phyloP scores from a whole-genome alignment of 192 early-diverging fungal species.

The Pecoramyces ruminantium region DNA sequence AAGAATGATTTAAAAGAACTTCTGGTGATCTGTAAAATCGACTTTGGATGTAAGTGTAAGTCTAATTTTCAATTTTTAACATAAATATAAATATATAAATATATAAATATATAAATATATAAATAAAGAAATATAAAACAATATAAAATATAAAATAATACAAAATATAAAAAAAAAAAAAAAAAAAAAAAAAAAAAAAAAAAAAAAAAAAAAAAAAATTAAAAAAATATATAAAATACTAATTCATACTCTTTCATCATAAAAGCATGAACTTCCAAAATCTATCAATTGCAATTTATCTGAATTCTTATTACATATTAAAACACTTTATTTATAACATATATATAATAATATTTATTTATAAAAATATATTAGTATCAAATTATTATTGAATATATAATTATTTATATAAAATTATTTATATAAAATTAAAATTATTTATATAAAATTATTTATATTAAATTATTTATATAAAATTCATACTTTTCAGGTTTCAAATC shows the following conservation, averaged over 20 bases:
- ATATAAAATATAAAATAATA: too few species aligned
- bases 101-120: too few species aligned
- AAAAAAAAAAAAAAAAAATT: not conserved
- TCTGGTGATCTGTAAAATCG: conserved; percentile 25
- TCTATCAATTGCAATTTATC: conserved; percentile 18
- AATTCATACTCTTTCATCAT: conserved; percentile 13
- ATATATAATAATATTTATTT: too few species aligned
- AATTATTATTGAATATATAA: too few species aligned
- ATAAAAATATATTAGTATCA: too few species aligned
- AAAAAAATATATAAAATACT: too few species aligned
- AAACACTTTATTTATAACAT: conserved; percentile 10
- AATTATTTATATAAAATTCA: not conserved
- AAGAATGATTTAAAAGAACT: conserved; percentile 16
- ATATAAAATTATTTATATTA: too few species aligned
- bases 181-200: not conserved
- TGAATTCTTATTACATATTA: conserved; percentile 1
- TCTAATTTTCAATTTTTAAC: too few species aligned
- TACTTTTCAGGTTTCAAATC: conserved; percentile 25
- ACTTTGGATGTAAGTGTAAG: conserved; percentile 17
- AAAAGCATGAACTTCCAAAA: conserved; percentile 24
- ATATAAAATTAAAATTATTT: too few species aligned
- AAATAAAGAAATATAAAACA: too few species aligned
- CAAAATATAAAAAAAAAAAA: not conserved
- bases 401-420: too few species aligned
- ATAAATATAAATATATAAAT: not conserved